Conservation (phyloP, 2,329 filamentous ascomycete genomes). For the Claviceps sorghi region DNA sequence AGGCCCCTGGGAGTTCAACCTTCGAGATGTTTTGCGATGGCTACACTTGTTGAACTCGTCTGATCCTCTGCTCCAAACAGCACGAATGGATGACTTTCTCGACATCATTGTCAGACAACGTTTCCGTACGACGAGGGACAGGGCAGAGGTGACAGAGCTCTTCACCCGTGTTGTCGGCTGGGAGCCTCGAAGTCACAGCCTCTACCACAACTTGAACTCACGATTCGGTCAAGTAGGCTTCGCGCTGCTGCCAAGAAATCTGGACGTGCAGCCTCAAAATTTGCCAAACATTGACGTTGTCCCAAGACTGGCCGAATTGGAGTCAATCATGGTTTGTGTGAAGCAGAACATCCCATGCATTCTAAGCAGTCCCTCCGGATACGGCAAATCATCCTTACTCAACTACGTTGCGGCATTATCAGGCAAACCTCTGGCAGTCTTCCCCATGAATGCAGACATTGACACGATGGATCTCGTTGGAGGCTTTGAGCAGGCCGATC, state of each 20-base stretch:
- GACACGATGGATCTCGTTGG: conserved; percentile 96
- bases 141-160: conserved; percentile 46
- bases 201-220: conserved; percentile 56
- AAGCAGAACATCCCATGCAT: conserved; percentile 82
- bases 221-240: conserved; percentile 65
- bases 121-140: conserved; percentile 62
- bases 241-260: conserved; percentile 51
- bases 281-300: conserved; percentile 37
- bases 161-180: conserved; percentile 51
- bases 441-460: conserved; percentile 86
- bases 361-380: conserved; percentile 69
- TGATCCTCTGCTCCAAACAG: conserved; percentile 45
- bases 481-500: conserved; percentile 89
- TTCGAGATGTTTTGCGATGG: conserved; percentile 84
- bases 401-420: conserved; percentile 65
- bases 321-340: conserved; percentile 77
- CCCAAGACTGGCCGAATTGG: conserved; percentile 54
- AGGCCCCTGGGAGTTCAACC: conserved; percentile 90
- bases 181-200: conserved; percentile 41
- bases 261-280: conserved; percentile 33
- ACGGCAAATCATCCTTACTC: conserved; percentile 72
- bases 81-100: conserved; percentile 56
- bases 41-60: conserved; percentile 44
- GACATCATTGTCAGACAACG: conserved; percentile 74
- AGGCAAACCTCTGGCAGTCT: conserved; percentile 63